Conservation (phyloP, 2,329 filamentous ascomycete species). For the Trichoderma aggressivum region DNA sequence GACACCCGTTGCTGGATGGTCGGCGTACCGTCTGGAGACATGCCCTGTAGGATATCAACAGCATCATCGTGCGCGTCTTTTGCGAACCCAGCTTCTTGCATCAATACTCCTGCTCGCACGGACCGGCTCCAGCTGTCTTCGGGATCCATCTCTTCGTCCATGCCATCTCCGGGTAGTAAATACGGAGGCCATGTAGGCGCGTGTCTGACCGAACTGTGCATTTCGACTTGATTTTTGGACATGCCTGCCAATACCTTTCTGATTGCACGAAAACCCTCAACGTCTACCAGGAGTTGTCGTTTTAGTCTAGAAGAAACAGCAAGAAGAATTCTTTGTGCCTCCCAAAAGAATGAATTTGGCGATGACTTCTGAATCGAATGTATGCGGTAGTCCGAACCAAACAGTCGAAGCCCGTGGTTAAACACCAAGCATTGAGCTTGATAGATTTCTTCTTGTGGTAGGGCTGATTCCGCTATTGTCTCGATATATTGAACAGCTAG, state of each 20-base stretch:
- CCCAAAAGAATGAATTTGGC: constrained; percentile 45
- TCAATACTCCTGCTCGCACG: constrained; percentile 50
- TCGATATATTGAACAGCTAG: constrained; percentile 29
- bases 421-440: constrained; percentile 32
- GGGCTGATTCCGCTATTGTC: constrained; percentile 19
- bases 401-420: constrained; percentile 29
- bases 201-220: constrained; percentile 46
- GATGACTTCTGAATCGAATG: constrained; percentile 25
- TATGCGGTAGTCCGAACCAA: constrained; percentile 28
- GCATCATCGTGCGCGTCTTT: constrained; percentile 45
- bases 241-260: constrained; percentile 51
- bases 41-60: constrained; percentile 52
- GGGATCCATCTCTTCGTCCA: constrained; percentile 51
- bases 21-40: constrained; percentile 47
- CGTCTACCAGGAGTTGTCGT: constrained; percentile 49
- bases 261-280: constrained; percentile 52
- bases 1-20: constrained; percentile 50
- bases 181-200: constrained; percentile 60
- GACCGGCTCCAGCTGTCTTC: constrained; percentile 54
- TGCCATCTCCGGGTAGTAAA: constrained; percentile 53
- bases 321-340: constrained; percentile 54
- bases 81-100: constrained; percentile 55
- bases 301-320: constrained; percentile 47
- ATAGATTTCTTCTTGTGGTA: constrained; percentile 24
- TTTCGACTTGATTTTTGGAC: constrained; percentile 51